Percentiles rank a stretch among this genome's conserved stretches.
These are phyloP conservation scores for Boletus bicolor DNA, from an alignment of 768 basidiomycete species.

Conservation along the genomic window DNA sequence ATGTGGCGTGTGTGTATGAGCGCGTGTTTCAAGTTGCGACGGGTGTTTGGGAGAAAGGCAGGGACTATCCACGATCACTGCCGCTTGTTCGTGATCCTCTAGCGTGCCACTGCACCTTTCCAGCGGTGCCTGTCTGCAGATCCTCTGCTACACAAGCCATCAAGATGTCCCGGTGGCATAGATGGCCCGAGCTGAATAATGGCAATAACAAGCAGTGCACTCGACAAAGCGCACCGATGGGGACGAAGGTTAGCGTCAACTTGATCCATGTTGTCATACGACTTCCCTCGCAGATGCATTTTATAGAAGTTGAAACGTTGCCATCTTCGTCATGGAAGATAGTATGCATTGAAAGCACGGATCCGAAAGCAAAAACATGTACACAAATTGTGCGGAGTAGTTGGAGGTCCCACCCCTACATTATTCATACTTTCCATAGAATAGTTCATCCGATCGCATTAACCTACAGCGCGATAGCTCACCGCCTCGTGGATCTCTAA, in stretches of 20 bases:
- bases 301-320: too few relatives aligned
- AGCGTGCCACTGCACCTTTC: too few relatives aligned
- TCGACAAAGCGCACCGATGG: neutral
- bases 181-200: too few relatives aligned
- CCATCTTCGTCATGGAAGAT: neutral
- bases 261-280: too few relatives aligned
- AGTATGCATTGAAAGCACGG: constrained; percentile 12
- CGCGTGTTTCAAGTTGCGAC: too few relatives aligned
- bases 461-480: constrained; percentile 21
- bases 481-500: constrained; percentile 1
- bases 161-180: neutral
- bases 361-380: constrained; percentile 24
- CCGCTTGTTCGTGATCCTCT: too few relatives aligned
- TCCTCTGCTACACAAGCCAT: neutral
- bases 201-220: neutral
- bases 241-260: too few relatives aligned
- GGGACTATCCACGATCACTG: too few relatives aligned
- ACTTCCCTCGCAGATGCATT: too few relatives aligned
- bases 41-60: too few relatives aligned
- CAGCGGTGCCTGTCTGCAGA: neutral
- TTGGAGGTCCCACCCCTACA: constrained; percentile 26
- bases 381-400: constrained; percentile 21
- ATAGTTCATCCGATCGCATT: constrained; percentile 21
- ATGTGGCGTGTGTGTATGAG: too few relatives aligned
- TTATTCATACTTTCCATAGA: constrained; percentile 27